These are phyloP conservation scores for Backusella circina DNA, from an alignment of 192 early-diverging fungal genomes.

Conservation along the genomic window DNA sequence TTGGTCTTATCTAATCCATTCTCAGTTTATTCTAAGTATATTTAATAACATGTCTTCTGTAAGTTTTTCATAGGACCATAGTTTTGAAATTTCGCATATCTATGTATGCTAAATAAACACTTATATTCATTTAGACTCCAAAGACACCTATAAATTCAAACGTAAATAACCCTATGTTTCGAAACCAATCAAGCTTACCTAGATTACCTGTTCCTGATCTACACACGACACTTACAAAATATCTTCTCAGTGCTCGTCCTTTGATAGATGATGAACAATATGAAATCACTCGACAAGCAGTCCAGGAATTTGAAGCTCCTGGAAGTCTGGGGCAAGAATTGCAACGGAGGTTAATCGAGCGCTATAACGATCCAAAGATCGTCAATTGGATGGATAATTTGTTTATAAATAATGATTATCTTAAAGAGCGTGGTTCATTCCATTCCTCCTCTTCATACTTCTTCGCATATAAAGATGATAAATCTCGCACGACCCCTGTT, in stretches of 20 bases:
- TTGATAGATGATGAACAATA: slow-evolving; percentile 67
- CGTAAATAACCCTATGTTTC: no score
- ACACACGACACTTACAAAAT: slow-evolving; percentile 73
- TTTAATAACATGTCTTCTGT: no score
- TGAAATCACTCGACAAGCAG: slow-evolving; percentile 59
- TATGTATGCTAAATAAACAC: no score
- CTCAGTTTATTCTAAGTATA: no score
- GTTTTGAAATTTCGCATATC: no score
- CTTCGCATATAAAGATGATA: slow-evolving; percentile 90
- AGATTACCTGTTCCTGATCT: slow-evolving; percentile 87
- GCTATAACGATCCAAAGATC: slow-evolving; percentile 67
- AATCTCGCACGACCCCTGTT: slow-evolving; percentile 66
- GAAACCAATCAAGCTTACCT: slow-evolving; percentile 74
- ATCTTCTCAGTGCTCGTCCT: slow-evolving; percentile 76
- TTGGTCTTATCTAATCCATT: no score
- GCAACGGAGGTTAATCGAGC: slow-evolving; percentile 77
- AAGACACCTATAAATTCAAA: no score
- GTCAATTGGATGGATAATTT: slow-evolving; percentile 93
- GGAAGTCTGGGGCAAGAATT: slow-evolving; percentile 77
- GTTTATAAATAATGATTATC: slow-evolving; percentile 93
- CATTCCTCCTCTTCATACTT: slow-evolving; percentile 94
- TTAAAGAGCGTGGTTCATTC: slow-evolving; percentile 90
- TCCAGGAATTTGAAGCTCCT: slow-evolving; percentile 75
- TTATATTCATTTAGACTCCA: no score
- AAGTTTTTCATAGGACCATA: no score